phyloP scores from a whole-genome alignment of 257 asterid species.

The Solanum pinnatisectum region DNA sequence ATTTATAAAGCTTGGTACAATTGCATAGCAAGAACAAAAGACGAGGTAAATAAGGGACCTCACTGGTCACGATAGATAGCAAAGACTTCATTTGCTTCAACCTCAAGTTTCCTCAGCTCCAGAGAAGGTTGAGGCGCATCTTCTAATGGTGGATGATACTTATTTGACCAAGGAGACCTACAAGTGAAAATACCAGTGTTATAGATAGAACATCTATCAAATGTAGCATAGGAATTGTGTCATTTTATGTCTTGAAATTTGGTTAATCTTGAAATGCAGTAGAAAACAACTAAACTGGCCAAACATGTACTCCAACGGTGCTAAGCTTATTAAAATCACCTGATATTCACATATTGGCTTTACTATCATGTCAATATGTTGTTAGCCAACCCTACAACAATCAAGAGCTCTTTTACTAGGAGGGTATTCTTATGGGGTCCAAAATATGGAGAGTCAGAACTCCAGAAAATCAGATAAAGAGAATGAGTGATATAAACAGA shows the following conservation, averaged over 20 bases:
- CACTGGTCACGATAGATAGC: slow-evolving; percentile 99
- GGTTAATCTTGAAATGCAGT: neutral
- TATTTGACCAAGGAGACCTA: slow-evolving; percentile 97
- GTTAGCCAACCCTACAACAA: neutral
- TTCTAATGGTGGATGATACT: slow-evolving; percentile 72
- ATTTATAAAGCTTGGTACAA: neutral
- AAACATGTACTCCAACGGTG: neutral
- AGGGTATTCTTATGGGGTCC: neutral
- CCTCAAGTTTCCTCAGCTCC: slow-evolving; percentile 87
- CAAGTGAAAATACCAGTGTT: neutral
- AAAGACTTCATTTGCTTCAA: slow-evolving; percentile 94
- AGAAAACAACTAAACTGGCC: neutral
- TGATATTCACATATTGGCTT: neutral
- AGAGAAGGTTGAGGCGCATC: slow-evolving; percentile 82
- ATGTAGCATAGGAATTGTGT: neutral
- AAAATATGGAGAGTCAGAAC: neutral
- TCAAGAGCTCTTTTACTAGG: neutral
- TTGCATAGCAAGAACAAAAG: slow-evolving; percentile 15
- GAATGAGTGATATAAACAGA: neutral
- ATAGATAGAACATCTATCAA: neutral
- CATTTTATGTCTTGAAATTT: neutral
- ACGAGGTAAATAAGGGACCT: slow-evolving; percentile 80
- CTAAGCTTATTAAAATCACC: neutral
- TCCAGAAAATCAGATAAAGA: neutral
- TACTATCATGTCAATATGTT: neutral